phyloP scores from a whole-genome alignment of 2,329 filamentous ascomycete species.

The Kalmusia sp. region DNA sequence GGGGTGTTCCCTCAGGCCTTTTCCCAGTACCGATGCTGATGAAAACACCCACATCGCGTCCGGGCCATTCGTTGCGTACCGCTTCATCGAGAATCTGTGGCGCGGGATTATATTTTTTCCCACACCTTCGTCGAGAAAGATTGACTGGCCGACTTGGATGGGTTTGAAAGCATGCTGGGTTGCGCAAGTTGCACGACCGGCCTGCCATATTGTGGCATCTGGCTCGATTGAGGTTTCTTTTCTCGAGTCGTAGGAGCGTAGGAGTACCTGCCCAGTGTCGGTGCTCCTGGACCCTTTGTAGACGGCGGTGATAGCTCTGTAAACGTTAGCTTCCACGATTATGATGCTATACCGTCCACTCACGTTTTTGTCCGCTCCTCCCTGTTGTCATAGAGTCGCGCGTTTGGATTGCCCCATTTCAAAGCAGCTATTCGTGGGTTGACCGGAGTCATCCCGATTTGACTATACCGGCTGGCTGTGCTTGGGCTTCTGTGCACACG shows the following conservation, averaged over 20 bases:
- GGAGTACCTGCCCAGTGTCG: slow-evolving; percentile 68
- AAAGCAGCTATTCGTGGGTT: slow-evolving; percentile 55
- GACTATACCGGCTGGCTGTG: slow-evolving; percentile 83
- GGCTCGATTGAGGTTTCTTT: slow-evolving; percentile 90
- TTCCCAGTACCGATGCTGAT: slow-evolving; percentile 95
- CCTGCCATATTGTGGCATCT: slow-evolving; percentile 96
- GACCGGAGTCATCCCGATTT: slow-evolving; percentile 71
- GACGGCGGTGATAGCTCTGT: slow-evolving; percentile 85
- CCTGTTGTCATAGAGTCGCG: slow-evolving; percentile 83
- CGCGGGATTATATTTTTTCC: slow-evolving; percentile 90
- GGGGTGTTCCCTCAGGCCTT: slow-evolving; percentile 74
- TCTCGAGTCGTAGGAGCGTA: slow-evolving; percentile 94
- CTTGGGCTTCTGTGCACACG: slow-evolving; percentile 68
- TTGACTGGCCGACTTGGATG: slow-evolving; percentile 88
- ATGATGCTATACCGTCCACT: slow-evolving; percentile 46
- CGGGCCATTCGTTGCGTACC: slow-evolving; percentile 91
- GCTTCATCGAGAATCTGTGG: slow-evolving; percentile 89
- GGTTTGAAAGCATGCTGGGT: slow-evolving; percentile 95
- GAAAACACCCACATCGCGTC: slow-evolving; percentile 89
- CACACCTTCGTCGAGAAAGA: slow-evolving; percentile 91
- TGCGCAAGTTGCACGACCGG: slow-evolving; percentile 90
- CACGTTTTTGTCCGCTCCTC: slow-evolving; percentile 91
- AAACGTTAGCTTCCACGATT: slow-evolving; percentile 19
- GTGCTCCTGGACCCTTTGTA: slow-evolving; percentile 81
- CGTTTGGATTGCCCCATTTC: slow-evolving; percentile 81